Evolutionary conservation across 306 rosid species (phyloP), one percentile per base, ranked within the genome.

Genomic region (Casuarina cunninghamiana): DNA sequence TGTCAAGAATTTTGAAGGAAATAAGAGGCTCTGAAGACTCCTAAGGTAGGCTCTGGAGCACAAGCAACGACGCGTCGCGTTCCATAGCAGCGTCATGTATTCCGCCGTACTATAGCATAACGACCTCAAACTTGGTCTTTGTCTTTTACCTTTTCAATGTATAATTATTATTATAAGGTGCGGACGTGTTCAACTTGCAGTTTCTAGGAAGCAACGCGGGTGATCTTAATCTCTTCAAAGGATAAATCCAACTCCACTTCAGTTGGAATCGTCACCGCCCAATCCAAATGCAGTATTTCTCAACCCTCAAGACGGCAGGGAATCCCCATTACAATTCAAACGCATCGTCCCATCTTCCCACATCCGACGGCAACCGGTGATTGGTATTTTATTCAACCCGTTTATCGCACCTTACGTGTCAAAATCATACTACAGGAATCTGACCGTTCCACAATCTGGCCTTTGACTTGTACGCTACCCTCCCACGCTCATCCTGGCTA

Each of bases 361-460:
- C 32, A 26, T 26, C 32, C 32, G 32, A 26, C 32, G 32, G 32
- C 32, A 26, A 26, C 32, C 32, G 32, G 32, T 26, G 32, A 26
- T 26, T 26, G 32, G 1, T 26, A 26, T 3, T 1, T 0, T 72
- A 16, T 4, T 6, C 69, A 4, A 35, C 17, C 10, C 32, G 32
- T 39, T 0, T 49, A 50, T 51, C 32, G 2, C 49, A 46, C 6
- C 42, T 26, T 26, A 10, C 77, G 32, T 78, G 37, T 50, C 17
- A 2, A 50, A 42, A 21, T 61, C 46, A 61, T 19, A 32, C 12
- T n/a, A 2, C 35, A 5, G 5, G 12, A 76, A 79, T 82, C 84
- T 76, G 86, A 81, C 84, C 83, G 49, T 81, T 79, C 44, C 2
- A 53, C 46, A 12, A 1, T 35, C 51, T 32, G 78, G 75, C 78